phyloP scores from a whole-genome alignment of 2,329 filamentous ascomycete genomes.

The Beauveria varroae region DNA sequence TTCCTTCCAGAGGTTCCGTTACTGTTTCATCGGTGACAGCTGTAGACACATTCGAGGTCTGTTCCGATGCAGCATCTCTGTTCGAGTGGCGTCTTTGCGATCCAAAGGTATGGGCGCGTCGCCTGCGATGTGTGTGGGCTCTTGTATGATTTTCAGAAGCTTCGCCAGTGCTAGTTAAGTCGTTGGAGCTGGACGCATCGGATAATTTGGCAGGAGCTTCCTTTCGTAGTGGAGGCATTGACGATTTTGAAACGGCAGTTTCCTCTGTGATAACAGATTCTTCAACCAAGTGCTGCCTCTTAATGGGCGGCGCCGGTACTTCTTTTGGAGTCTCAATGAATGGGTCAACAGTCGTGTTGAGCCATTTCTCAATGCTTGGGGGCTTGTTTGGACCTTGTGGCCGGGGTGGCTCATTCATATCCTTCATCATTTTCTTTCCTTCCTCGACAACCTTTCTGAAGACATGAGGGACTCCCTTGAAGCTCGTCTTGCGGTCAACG shows the following conservation, averaged over 20 bases:
- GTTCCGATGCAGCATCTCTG: not conserved
- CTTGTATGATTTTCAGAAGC: not conserved
- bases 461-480: slow-evolving; percentile 54
- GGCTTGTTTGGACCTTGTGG: slow-evolving; percentile 46
- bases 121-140: not conserved
- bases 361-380: slow-evolving; percentile 58
- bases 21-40: not conserved
- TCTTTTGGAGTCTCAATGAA: slow-evolving; percentile 39
- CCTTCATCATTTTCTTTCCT: slow-evolving; percentile 57
- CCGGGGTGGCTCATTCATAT: slow-evolving; percentile 49
- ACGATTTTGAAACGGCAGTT: not conserved
- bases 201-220: not conserved
- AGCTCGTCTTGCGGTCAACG: slow-evolving; percentile 46
- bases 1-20: slow-evolving; percentile 5
- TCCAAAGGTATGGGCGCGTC: not conserved
- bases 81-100: not conserved
- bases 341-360: slow-evolving; percentile 55
- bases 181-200: not conserved
- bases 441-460: slow-evolving; percentile 58
- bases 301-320: slow-evolving; percentile 11
- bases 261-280: not conserved
- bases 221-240: not conserved
- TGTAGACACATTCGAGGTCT: not conserved
- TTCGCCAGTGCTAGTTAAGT: not conserved
- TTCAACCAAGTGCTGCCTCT: not conserved